These are phyloP conservation scores for Claviceps cyperi DNA, from an alignment of 2,329 filamentous ascomycete species.

Conservation along the genomic window DNA sequence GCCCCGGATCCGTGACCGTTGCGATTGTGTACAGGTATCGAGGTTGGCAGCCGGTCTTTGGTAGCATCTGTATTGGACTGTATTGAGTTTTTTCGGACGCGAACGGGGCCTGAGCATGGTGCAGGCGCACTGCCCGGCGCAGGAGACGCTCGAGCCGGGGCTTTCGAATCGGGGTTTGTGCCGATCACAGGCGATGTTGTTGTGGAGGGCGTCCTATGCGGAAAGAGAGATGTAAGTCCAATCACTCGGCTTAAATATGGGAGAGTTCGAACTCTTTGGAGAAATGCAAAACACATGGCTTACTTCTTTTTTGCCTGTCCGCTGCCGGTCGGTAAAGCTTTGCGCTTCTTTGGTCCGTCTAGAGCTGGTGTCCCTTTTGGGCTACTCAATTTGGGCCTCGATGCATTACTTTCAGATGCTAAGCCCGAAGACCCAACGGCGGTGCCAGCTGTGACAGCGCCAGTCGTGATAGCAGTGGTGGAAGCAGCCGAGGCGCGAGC, in stretches of 20 bases:
- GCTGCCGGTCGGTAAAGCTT: constrained; percentile 48
- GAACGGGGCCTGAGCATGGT: constrained; percentile 51
- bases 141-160: constrained; percentile 40
- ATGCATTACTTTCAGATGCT: constrained; percentile 33
- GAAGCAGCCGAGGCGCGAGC: neutral
- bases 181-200: constrained; percentile 64
- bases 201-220: constrained; percentile 42
- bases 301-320: constrained; percentile 70
- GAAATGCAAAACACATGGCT: constrained; percentile 12
- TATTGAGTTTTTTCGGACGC: constrained; percentile 62
- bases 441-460: neutral
- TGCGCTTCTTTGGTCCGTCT: constrained; percentile 60
- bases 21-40: constrained; percentile 34
- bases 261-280: neutral
- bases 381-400: constrained; percentile 47
- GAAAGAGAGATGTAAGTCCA: neutral
- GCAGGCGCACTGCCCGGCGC: constrained; percentile 37
- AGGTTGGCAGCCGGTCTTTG: constrained; percentile 14
- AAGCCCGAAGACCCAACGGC: constrained; percentile 41
- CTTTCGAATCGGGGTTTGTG: constrained; percentile 48
- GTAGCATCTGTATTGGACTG: constrained; percentile 42
- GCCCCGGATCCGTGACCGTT: constrained; percentile 33
- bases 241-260: neutral
- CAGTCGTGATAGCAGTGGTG: neutral
- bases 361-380: constrained; percentile 54